These are phyloP conservation scores for Fraxinus latifolia DNA, from an alignment of 305 asterid genomes.

Conservation along the genomic window DNA sequence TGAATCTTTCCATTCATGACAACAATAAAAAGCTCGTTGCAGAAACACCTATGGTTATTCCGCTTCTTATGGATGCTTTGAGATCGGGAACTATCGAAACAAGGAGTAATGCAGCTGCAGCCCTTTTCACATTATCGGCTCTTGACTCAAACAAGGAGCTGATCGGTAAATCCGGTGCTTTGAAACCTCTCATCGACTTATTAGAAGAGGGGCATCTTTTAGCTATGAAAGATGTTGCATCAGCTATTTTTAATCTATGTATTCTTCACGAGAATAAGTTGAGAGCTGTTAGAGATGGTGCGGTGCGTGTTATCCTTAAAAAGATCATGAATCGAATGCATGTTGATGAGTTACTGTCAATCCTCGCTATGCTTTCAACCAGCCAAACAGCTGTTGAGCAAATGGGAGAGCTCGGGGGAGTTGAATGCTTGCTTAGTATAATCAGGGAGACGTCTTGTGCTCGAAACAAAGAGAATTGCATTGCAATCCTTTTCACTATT, in stretches of 20 bases:
- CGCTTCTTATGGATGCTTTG: conserved; percentile 40
- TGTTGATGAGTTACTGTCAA: conserved; percentile 42
- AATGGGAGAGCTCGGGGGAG: conserved; percentile 43
- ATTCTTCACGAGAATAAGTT: conserved; percentile 41
- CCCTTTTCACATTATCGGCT: conserved; percentile 51
- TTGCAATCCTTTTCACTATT: conserved; percentile 39
- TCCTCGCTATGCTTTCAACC: conserved; percentile 46
- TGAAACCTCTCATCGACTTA: conserved; percentile 42
- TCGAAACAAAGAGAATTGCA: conserved; percentile 46
- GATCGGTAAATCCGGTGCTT: conserved; percentile 40
- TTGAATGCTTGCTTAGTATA: conserved; percentile 37
- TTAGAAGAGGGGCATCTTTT: conserved; percentile 40
- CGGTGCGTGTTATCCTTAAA: conserved; percentile 34
- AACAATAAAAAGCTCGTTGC: conserved; percentile 45
- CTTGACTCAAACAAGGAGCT: conserved; percentile 46
- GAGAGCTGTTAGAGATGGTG: conserved; percentile 48
- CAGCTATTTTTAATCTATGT: conserved; percentile 44
- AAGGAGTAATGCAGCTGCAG: conserved; percentile 52
- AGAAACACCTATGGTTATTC: conserved; percentile 40
- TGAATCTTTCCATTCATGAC: conserved; percentile 51
- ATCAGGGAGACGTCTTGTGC: conserved; percentile 37
- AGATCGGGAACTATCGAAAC: conserved; percentile 39
- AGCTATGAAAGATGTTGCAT: conserved; percentile 47
- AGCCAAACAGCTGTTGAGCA: conserved; percentile 45
- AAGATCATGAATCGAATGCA: conserved; percentile 30